Percentiles rank a stretch among this genome's conserved stretches.
These are phyloP conservation scores for Drechslera avenae DNA, from an alignment of 2,329 filamentous ascomycete species.

Conservation along the genomic window DNA sequence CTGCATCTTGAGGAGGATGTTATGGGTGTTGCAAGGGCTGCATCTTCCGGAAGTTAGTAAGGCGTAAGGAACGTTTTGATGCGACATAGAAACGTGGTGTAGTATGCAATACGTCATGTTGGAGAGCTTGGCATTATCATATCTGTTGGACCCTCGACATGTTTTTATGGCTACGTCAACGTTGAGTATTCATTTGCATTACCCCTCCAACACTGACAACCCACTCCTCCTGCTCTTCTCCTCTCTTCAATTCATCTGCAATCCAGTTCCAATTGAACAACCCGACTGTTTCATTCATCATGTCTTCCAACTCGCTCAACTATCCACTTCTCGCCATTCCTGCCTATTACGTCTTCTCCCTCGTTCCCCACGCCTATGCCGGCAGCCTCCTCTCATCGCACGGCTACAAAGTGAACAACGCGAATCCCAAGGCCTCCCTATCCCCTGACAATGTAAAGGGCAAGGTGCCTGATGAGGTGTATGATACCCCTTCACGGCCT, in stretches of 20 bases:
- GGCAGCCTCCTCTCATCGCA: constrained; percentile 13
- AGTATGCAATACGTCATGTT: not conserved
- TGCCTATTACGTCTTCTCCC: constrained; percentile 34
- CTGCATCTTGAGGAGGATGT: constrained; percentile 56
- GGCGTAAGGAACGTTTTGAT: too few relatives aligned
- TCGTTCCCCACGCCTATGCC: constrained; percentile 30
- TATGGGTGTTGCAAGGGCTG: constrained; percentile 31
- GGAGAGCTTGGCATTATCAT: not conserved
- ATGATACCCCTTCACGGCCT: not conserved
- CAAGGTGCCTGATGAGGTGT: constrained; percentile 33
- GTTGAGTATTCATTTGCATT: not conserved
- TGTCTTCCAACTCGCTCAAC: constrained; percentile 28
- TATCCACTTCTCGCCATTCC: constrained; percentile 36
- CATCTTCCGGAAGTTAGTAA: not conserved
- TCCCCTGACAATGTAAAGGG: constrained; percentile 28
- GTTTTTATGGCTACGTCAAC: not conserved
- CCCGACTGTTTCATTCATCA: not conserved
- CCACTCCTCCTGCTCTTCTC: too few relatives aligned
- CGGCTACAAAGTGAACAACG: constrained; percentile 34
- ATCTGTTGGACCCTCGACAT: not conserved
- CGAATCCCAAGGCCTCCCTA: constrained; percentile 32
- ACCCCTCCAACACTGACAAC: not conserved
- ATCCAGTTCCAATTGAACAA: not conserved
- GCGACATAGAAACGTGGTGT: not conserved
- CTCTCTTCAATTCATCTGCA: not conserved